These are phyloP conservation scores for Penicillium ucsense DNA, from an alignment of 495 filamentous ascomycete species.

Conservation along the genomic window DNA sequence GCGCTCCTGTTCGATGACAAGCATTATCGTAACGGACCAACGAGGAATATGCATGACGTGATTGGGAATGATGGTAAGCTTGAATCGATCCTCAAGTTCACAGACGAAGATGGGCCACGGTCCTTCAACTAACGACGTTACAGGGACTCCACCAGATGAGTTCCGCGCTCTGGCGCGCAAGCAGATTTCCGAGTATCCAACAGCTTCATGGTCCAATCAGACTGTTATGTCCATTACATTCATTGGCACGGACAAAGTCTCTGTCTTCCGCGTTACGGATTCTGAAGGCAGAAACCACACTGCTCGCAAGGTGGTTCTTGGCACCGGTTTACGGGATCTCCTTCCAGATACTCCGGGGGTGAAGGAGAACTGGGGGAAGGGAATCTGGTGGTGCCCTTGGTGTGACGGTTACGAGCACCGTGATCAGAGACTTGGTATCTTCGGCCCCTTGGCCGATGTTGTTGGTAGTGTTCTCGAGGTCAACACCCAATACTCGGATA, in stretches of 20 bases:
- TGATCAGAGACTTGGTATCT: constrained; percentile 44
- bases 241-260: constrained; percentile 18
- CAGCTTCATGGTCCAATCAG: constrained; percentile 36
- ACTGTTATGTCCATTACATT: constrained; percentile 37
- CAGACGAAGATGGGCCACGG: background rate
- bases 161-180: constrained; percentile 43
- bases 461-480: constrained; percentile 37
- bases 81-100: background rate
- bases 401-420: constrained; percentile 52
- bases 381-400: constrained; percentile 54
- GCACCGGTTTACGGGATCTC: constrained; percentile 44
- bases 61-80: constrained; percentile 45
- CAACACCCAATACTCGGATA: constrained; percentile 33
- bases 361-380: constrained; percentile 42
- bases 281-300: constrained; percentile 25
- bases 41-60: constrained; percentile 49
- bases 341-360: constrained; percentile 44
- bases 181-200: constrained; percentile 40
- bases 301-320: constrained; percentile 44
- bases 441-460: constrained; percentile 34
- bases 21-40: constrained; percentile 46
- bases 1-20: constrained; percentile 46
- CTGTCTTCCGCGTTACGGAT: constrained; percentile 34
- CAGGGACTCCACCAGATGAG: constrained; percentile 41
- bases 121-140: background rate